A percentile compares a stretch with the other conserved stretches of the same genome.
These are phyloP conservation scores for Selaginella moellendorffii DNA, from an alignment of 75 land plant genomes.

Conservation along the genomic window DNA sequence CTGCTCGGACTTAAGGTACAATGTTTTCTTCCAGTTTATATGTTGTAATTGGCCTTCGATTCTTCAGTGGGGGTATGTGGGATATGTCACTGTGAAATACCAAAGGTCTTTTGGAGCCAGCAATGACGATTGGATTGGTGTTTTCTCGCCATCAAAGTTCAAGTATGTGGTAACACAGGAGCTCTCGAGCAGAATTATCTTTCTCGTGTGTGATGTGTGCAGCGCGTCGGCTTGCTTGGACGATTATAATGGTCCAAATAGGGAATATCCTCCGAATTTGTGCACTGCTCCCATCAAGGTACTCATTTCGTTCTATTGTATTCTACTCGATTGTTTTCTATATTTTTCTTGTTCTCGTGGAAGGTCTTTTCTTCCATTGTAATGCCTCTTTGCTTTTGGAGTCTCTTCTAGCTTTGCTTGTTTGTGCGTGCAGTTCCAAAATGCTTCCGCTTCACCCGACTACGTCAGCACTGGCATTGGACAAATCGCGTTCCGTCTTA, in stretches of 20 bases:
- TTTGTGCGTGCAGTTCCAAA: not conserved
- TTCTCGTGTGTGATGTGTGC: not conserved
- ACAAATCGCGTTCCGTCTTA: constrained; percentile 49
- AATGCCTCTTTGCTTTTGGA: not conserved
- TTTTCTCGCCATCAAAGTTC: constrained; percentile 90
- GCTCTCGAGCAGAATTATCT: not conserved
- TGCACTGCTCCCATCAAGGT: constrained; percentile 67
- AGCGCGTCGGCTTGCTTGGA: not conserved
- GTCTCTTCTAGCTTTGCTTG: not conserved
- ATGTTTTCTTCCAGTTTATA: too few species aligned
- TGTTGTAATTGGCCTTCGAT: not conserved
- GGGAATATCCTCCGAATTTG: not conserved
- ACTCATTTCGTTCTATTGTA: not conserved
- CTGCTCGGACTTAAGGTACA: too few species aligned
- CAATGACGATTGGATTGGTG: constrained; percentile 81
- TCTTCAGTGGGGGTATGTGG: constrained; percentile 48
- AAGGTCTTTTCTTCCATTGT: not conserved
- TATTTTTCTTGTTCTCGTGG: too few species aligned
- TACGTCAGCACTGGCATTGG: constrained; percentile 53
- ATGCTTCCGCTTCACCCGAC: constrained; percentile 3
- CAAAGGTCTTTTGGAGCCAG: constrained; percentile 32
- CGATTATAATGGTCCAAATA: not conserved
- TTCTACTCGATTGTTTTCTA: not conserved
- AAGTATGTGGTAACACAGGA: constrained; percentile 27
- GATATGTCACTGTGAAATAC: constrained; percentile 55